Base-by-base conservation (phyloP, 768 basidiomycete species). In the Tephrocybe sp. region DNA sequence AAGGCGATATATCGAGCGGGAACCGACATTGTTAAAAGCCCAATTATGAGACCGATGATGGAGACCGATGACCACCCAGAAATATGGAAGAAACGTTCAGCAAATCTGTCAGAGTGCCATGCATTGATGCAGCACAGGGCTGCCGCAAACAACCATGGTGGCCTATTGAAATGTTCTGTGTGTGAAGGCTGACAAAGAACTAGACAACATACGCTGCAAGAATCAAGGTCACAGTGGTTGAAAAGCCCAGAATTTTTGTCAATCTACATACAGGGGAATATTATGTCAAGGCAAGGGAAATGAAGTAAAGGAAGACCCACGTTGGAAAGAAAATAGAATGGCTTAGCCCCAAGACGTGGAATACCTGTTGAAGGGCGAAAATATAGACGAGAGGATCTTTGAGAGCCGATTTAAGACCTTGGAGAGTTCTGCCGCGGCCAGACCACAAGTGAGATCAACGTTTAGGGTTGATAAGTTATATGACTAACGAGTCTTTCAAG, bases 21-120 rank as follows among this genome's bases (percentile, higher is more conserved):
- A 15, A 72, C 71, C 2, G 64, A 67, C 66, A 72, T 72, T 0
- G 80, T 85, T 2, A 74, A 75, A 13, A 84, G 59, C 4, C 73
- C 76, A 53, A 86, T 81, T 51, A 86, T 77, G 53, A 77, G 84
- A 0, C 81, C 84, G 4, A 83, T 30, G 2, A 86, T 80, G 32
- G 74, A 73, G 1, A 65, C 76, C 81, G 80, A 82, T 78, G 77
- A 83, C 66, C 75, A 77, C 2, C 59, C 67, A 1, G 68, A 63
- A 38, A 78, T 69, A 58, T 86, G 85, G 72, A 83, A 81, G 66
- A 79, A 86, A 3, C 83, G 74, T 64, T 85, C 84, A 0, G 83
- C 83, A 3, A 79, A 80, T 46, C 67, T 68, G 52, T 85, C 84
- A 28, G 79, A 77, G 54, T 84, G 70, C 75, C 78, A 77, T 2